phyloP scores from a whole-genome alignment of 345 rosid genomes.

The Salix brachista region DNA sequence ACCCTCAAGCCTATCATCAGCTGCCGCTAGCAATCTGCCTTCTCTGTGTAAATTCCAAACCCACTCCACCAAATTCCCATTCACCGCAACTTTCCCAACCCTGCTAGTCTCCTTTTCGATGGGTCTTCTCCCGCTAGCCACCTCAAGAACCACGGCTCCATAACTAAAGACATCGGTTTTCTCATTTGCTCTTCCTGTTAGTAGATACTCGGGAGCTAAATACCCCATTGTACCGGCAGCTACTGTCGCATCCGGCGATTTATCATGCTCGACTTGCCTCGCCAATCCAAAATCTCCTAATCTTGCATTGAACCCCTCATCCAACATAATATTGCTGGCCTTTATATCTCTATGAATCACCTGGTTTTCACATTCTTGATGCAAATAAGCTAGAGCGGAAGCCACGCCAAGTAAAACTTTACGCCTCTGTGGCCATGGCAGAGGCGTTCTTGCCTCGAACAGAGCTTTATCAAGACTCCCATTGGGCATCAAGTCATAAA shows the following conservation, averaged over 20 bases:
- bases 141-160: slow-evolving; percentile 91
- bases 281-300: slow-evolving; percentile 95
- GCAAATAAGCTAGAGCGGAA: slow-evolving; percentile 86
- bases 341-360: slow-evolving; percentile 91
- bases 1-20: slow-evolving; percentile 64
- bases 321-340: slow-evolving; percentile 91
- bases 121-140: slow-evolving; percentile 77
- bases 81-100: slow-evolving; percentile 33
- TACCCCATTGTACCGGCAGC: slow-evolving; percentile 99
- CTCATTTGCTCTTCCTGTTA: slow-evolving; percentile 85
- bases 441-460: slow-evolving; percentile 61
- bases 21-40: slow-evolving; percentile 60
- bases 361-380: slow-evolving; percentile 96
- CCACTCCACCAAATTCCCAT: slow-evolving; percentile 89
- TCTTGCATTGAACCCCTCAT: slow-evolving; percentile 76
- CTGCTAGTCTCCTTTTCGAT: slow-evolving; percentile 54
- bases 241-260: slow-evolving; percentile 87
- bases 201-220: slow-evolving; percentile 86
- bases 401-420: slow-evolving; percentile 83
- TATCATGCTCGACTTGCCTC: slow-evolving; percentile 77
- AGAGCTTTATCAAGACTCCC: slow-evolving; percentile 92
- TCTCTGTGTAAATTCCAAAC: slow-evolving; percentile 89
- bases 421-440: slow-evolving; percentile 74
- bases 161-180: slow-evolving; percentile 90
- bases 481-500: slow-evolving; percentile 89